Percentiles rank a stretch among this genome's conserved stretches.
Conservation (phyloP, 768 basidiomycete species). For the Kwoniella bestiolae region DNA sequence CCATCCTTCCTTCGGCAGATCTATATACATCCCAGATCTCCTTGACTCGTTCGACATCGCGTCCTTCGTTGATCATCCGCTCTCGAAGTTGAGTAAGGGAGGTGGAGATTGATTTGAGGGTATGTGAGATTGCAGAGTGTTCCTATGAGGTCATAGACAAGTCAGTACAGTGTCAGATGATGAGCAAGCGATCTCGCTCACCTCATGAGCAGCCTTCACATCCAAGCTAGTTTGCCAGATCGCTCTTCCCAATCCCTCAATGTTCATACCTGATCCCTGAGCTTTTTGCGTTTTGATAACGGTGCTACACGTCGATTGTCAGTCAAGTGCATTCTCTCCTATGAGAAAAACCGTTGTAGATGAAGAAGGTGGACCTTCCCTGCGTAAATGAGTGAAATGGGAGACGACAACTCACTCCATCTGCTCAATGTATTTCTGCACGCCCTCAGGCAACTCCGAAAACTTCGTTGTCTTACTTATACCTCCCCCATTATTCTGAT, state of each 20-base stretch:
- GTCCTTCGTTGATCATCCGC: constrained; percentile 37
- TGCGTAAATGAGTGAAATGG: no score
- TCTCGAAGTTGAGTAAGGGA: constrained; percentile 32
- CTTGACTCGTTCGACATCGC: constrained; percentile 37
- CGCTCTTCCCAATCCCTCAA: constrained; percentile 41
- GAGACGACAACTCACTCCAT: constrained; percentile 41
- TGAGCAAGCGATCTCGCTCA: no score
- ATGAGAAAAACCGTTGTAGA: no score
- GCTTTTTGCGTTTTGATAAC: constrained; percentile 47
- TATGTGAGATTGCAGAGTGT: constrained; percentile 39
- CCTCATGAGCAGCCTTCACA: constrained; percentile 44
- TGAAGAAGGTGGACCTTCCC: no score
- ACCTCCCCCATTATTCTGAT: constrained; percentile 16
- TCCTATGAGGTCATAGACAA: constrained; percentile 25
- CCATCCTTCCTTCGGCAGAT: constrained; percentile 41
- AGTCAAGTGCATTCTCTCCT: no score
- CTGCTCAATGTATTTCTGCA: constrained; percentile 45
- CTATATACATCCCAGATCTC: constrained; percentile 48
- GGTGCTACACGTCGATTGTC: constrained; percentile 5
- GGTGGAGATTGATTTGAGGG: constrained; percentile 25
- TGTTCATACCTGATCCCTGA: constrained; percentile 33
- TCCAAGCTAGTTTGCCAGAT: constrained; percentile 45
- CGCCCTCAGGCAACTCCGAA: constrained; percentile 40
- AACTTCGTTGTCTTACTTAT: constrained; percentile 46
- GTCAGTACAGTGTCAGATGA: no score